These are phyloP conservation scores for Gracilaria gracilis DNA, from an alignment of 23 red algal species.

Conservation along the genomic window DNA sequence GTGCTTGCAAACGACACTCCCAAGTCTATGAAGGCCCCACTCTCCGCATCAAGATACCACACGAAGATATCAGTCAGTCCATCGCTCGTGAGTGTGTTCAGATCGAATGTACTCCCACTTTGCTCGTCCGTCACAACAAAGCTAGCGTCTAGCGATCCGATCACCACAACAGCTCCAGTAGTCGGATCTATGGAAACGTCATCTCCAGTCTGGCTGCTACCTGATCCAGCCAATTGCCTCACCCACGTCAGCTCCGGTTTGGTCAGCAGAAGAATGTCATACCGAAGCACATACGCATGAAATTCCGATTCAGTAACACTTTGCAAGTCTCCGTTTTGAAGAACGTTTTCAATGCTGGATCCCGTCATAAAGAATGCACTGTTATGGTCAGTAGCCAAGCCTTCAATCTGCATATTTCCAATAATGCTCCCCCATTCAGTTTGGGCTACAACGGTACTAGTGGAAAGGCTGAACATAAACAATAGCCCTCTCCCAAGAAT, in stretches of 20 bases:
- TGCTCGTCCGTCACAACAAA: constrained; percentile 50
- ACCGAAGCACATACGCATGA: constrained; percentile 58
- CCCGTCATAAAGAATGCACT: constrained; percentile 63
- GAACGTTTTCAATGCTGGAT: constrained; percentile 28
- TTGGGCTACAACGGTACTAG: constrained; percentile 24
- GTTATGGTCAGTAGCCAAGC: constrained; percentile 30
- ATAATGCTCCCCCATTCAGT: constrained; percentile 57
- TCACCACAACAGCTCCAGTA: constrained; percentile 49
- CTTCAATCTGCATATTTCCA: constrained; percentile 46
- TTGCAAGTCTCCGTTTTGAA: constrained; percentile 30
- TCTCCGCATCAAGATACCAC: constrained; percentile 53
- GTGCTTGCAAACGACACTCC: constrained; percentile 38
- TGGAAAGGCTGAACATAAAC: constrained; percentile 50
- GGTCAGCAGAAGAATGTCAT: constrained; percentile 22
- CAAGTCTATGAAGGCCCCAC: constrained; percentile 45
- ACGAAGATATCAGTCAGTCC: constrained; percentile 59
- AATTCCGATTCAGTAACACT: background rate
- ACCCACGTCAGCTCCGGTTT: constrained; percentile 32
- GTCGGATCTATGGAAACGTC: constrained; percentile 55
- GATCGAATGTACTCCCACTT: constrained; percentile 4
- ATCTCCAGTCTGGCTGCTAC: constrained; percentile 56
- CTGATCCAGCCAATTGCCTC: constrained; percentile 52
- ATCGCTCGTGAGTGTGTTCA: constrained; percentile 38
- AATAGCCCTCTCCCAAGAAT: constrained; percentile 73
- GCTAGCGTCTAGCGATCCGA: constrained; percentile 35